Evolutionary conservation across 768 basidiomycete species (phyloP).

Genomic region (Agaricus subrufescens): DNA sequence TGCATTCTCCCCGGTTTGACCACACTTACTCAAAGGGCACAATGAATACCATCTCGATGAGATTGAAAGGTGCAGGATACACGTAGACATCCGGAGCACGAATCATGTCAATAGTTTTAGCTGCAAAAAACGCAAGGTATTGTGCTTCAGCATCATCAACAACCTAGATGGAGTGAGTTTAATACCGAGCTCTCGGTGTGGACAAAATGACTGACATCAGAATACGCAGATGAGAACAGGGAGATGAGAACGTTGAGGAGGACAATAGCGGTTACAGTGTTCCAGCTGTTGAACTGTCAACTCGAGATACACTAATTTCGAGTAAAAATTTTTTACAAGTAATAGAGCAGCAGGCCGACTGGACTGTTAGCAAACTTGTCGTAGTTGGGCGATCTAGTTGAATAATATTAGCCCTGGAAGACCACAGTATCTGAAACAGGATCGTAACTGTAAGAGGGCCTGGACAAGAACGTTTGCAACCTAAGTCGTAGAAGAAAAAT

Average conservation of each 20-base stretch:
- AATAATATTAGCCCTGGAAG: not conserved
- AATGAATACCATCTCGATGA: conserved; percentile 75
- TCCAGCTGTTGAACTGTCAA: conserved; percentile 52
- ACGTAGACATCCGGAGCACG: conserved; percentile 82
- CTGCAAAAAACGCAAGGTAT: conserved; percentile 87
- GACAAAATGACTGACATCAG: conserved; percentile 49
- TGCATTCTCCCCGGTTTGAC: not conserved
- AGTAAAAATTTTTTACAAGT: conserved; percentile 49
- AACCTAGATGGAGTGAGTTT: conserved; percentile 38
- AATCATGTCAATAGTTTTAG: conserved; percentile 82
- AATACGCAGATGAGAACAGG: conserved; percentile 90
- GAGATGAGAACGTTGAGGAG: conserved; percentile 93
- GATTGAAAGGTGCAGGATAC: conserved; percentile 91
- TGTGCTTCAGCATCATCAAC: conserved; percentile 84
- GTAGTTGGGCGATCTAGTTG: conserved; percentile 59
- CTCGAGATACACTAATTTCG: no score
- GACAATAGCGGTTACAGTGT: conserved; percentile 75
- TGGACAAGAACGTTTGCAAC: conserved; percentile 73
- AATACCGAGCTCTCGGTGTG: not conserved
- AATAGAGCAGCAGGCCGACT: conserved; percentile 67
- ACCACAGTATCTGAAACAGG: not conserved
- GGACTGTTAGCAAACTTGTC: conserved; percentile 47
- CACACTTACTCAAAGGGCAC: conserved; percentile 79
- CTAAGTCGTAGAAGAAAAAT: conserved; percentile 25
- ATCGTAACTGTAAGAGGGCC: conserved; percentile 66